Conservation (phyloP, 2,329 filamentous ascomycete genomes). For the Botrytis medusae region DNA sequence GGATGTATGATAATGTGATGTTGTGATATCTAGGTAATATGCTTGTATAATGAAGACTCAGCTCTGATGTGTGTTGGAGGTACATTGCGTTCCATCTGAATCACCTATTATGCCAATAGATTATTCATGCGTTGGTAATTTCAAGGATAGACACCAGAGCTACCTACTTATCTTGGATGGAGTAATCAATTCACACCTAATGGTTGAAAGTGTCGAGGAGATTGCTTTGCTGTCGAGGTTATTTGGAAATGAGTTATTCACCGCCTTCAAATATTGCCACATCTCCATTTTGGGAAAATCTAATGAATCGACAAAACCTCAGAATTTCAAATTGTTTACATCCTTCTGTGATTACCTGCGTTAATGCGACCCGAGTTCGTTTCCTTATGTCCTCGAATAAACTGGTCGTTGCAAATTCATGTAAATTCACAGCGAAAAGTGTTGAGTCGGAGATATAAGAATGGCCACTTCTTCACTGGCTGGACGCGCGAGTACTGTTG, state of each 20-base stretch:
- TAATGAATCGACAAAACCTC: neutral
- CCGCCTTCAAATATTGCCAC: neutral
- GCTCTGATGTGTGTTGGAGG: neutral
- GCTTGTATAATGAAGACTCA: conserved; percentile 1
- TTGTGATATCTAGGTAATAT: neutral
- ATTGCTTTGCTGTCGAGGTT: neutral
- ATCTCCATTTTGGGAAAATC: neutral
- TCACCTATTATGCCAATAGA: neutral
- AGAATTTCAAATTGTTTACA: neutral
- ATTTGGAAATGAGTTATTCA: neutral
- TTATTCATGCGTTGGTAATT: neutral
- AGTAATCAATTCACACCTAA: neutral
- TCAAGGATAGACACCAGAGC: neutral
- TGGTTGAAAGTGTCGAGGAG: neutral
- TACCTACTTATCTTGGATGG: neutral
- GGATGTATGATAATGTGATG: neutral
- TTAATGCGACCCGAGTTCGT: neutral
- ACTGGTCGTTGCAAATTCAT: neutral
- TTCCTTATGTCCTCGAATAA: neutral
- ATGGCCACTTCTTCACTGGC: neutral
- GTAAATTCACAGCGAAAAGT: neutral
- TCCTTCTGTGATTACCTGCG: neutral
- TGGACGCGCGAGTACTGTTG: neutral
- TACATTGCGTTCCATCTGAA: neutral
- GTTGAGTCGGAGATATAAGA: neutral